Evolutionary conservation across 2,329 filamentous ascomycete genomes (phyloP).

Genomic region (Epichloe festucae): DNA sequence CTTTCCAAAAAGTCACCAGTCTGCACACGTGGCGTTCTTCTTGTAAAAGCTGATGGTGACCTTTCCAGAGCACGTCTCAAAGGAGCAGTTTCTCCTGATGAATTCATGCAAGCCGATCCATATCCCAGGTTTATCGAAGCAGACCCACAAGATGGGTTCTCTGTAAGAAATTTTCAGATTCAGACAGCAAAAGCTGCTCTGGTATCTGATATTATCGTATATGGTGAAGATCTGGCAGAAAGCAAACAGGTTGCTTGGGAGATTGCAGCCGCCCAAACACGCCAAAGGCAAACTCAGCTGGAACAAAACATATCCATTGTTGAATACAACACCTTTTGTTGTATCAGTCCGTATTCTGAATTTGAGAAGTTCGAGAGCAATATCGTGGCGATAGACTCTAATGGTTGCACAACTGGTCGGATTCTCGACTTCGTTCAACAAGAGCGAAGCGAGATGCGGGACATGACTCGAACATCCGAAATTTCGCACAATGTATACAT

Average conservation of each 20-base stretch:
- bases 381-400: conserved; percentile 62
- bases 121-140: conserved; percentile 60
- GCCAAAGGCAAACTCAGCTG: conserved; percentile 57
- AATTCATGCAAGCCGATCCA: conserved; percentile 49
- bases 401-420: conserved; percentile 58
- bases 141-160: conserved; percentile 84
- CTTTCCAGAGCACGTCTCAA: conserved; percentile 64
- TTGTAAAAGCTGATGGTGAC: conserved; percentile 84
- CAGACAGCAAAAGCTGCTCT: conserved; percentile 79
- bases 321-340: conserved; percentile 76
- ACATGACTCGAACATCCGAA: conserved; percentile 80
- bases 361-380: conserved; percentile 60
- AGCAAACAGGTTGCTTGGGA: conserved; percentile 52
- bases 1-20: conserved; percentile 53
- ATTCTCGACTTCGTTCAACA: conserved; percentile 82
- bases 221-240: conserved; percentile 57
- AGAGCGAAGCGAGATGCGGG: conserved; percentile 84
- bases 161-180: conserved; percentile 93
- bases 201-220: conserved; percentile 85
- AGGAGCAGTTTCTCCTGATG: conserved; percentile 70
- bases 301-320: conserved; percentile 40
- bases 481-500: conserved; percentile 85
- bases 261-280: conserved; percentile 63
- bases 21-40: conserved; percentile 66
- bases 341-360: conserved; percentile 47